Evolutionary conservation across 176 grass and related monocot genomes (phyloP).

Genomic region (Musa schizocarpa): DNA sequence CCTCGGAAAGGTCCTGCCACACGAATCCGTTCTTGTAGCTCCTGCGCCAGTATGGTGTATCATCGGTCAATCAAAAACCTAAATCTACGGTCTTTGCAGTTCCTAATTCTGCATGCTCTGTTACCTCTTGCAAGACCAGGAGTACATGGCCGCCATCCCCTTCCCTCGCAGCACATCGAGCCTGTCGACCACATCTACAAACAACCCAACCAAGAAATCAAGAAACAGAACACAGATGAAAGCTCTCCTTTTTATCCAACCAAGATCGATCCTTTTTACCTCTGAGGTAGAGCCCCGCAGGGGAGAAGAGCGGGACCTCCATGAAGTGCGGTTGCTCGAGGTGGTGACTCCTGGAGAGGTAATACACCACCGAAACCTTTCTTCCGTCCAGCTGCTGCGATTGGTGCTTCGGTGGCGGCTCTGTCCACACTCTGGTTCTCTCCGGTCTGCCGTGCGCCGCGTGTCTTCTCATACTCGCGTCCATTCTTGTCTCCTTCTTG

Average conservation of each 20-base stretch:
- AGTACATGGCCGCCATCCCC: constrained; percentile 80
- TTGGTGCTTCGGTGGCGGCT: constrained; percentile 65
- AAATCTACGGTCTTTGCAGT: background rate
- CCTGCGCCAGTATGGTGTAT: background rate
- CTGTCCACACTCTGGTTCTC: constrained; percentile 66
- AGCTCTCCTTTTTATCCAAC: background rate
- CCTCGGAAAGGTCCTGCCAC: constrained; percentile 28
- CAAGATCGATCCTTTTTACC: constrained; percentile 28
- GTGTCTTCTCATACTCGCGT: constrained; percentile 28
- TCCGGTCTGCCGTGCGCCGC: constrained; percentile 41
- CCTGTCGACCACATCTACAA: constrained; percentile 74
- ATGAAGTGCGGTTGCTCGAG: constrained; percentile 99
- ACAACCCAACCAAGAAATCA: background rate
- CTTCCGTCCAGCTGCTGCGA: constrained; percentile 28
- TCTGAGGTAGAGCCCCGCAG: constrained; percentile 83
- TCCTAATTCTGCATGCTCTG: background rate
- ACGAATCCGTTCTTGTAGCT: constrained; percentile 29
- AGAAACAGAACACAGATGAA: background rate
- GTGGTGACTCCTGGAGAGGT: constrained; percentile 73
- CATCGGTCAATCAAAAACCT: background rate
- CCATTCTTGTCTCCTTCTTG: constrained; percentile 10
- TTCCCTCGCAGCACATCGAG: constrained; percentile 83
- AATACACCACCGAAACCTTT: constrained; percentile 86
- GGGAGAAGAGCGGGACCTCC: constrained; percentile 71
- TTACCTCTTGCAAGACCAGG: constrained; percentile 99